Evolutionary conservation across 768 basidiomycete genomes (phyloP), one percentile per base, ranked within the genome.

Genomic region (Trametes elegans): DNA sequence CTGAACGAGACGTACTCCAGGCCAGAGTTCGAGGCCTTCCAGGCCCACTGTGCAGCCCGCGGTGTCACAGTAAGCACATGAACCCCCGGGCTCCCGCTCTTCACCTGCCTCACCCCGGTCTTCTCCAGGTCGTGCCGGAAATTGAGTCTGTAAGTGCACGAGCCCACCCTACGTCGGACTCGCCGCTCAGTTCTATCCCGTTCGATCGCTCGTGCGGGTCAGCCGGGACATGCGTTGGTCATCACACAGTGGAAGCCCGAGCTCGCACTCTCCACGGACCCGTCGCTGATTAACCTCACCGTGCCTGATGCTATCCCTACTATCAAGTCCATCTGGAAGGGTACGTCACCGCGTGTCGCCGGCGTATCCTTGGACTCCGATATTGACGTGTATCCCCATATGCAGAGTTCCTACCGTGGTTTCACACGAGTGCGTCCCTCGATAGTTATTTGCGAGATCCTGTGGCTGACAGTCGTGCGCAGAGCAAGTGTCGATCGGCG

Each of bases 201-300:
- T 36, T 42, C 39, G 21, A 11, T 29, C 44, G 10, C 6, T 26
- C 11, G 23, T 11, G 18, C 53, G 36, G 24, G 34, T 47, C 49
- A 66, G 64, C 64, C 64, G 7, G 77, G 70, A 0, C 77, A 79
- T 58, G 73, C 76, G 7, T 67, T 78, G 24, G 71, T 69, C 5
- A 73, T 78, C 50, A 71, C 73, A 18, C 73, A 78, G 51, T 78
- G 76, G 77, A 76, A 70, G 39, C 76, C 76, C 8, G 67, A 76
- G 57, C 62, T 78, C 11, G 71, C 72, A 62, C 56, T 72, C 13
- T 64, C 68, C 11, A 67, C 65, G 10, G 62, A 67, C 19, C 73
- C 72, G 2, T 72, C 74, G 48, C 55, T 68, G 14, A 65, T 77
- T 24, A 74, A 77, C 49, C 62, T 76, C 28, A 71, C 71, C 18